These are phyloP conservation scores for Cucurbita moschata DNA, from an alignment of 306 rosid species.

Conservation along the genomic window DNA sequence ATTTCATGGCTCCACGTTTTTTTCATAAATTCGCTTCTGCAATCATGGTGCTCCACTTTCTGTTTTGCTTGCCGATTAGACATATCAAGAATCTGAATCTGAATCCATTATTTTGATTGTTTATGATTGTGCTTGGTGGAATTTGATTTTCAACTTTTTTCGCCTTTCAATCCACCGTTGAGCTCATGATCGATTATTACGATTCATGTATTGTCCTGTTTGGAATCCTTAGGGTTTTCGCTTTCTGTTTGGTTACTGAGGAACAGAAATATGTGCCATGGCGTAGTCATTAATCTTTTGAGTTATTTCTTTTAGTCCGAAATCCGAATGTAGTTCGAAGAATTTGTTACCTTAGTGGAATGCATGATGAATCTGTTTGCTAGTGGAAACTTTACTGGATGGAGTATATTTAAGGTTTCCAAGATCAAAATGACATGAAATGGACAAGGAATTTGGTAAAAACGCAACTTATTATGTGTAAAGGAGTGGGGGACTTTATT, in stretches of 20 bases:
- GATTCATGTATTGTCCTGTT: not conserved
- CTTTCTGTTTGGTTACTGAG: not conserved
- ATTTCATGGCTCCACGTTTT: not conserved
- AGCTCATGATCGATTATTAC: not conserved
- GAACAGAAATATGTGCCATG: not conserved
- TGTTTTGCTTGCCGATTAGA: not conserved
- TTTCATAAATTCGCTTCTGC: not conserved
- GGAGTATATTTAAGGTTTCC: not conserved
- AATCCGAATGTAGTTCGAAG: not conserved
- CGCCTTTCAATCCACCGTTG: not conserved
- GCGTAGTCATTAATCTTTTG: not conserved
- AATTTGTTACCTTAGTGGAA: not conserved
- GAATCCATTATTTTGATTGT: not conserved
- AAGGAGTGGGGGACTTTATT: not conserved
- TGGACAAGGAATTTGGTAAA: not conserved
- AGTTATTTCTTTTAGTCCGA: not conserved
- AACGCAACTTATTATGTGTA: not conserved
- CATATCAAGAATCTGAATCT: not conserved
- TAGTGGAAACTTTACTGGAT: not conserved
- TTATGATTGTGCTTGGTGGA: not conserved
- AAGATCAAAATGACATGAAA: not conserved
- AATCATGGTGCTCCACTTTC: not conserved
- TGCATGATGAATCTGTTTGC: not conserved
- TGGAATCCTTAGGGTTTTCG: not conserved
- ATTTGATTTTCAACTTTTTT: not conserved